Evolutionary conservation across 169 alveolate species (phyloP).

Genomic region (Cryptosporidium parvum): DNA sequence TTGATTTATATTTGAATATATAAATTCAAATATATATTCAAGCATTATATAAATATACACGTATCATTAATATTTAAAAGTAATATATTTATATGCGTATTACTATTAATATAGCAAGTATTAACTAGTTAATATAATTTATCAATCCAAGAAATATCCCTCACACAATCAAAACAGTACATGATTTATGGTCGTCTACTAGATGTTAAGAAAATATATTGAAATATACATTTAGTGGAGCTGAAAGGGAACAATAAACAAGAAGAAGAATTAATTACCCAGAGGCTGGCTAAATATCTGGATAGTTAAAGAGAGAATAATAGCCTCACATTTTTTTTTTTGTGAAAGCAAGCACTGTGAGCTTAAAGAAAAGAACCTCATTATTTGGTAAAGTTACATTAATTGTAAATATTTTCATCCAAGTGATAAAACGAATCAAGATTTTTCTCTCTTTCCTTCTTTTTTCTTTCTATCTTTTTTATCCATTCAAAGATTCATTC

Average conservation of each 20-base stretch:
- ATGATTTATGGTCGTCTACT: slow-evolving; percentile 48
- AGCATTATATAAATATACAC: not conserved
- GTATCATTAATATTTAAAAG: not conserved
- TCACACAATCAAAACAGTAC: slow-evolving; percentile 56
- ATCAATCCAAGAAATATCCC: slow-evolving; percentile 6
- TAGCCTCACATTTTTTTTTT: not conserved
- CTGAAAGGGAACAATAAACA: slow-evolving; percentile 3
- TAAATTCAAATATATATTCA: not conserved
- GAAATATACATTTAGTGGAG: slow-evolving; percentile 9
- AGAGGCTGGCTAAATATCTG: not conserved
- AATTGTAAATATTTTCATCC: not conserved
- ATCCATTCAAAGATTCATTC: not conserved
- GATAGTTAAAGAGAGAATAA: not conserved
- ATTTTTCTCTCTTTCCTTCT: not conserved
- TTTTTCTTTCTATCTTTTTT: not conserved
- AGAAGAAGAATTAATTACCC: not conserved
- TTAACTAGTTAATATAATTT: slow-evolving; percentile 8
- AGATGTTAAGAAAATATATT: slow-evolving; percentile 17
- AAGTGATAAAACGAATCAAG: not conserved
- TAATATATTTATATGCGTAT: slow-evolving; percentile 1
- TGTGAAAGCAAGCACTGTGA: not conserved
- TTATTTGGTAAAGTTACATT: not conserved
- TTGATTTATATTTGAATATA: not conserved
- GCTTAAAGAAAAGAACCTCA: not conserved
- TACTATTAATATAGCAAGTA: slow-evolving; percentile 27